These are phyloP conservation scores for Ligustrum vulgare DNA, from an alignment of 257 asterid genomes.

Conservation along the genomic window DNA sequence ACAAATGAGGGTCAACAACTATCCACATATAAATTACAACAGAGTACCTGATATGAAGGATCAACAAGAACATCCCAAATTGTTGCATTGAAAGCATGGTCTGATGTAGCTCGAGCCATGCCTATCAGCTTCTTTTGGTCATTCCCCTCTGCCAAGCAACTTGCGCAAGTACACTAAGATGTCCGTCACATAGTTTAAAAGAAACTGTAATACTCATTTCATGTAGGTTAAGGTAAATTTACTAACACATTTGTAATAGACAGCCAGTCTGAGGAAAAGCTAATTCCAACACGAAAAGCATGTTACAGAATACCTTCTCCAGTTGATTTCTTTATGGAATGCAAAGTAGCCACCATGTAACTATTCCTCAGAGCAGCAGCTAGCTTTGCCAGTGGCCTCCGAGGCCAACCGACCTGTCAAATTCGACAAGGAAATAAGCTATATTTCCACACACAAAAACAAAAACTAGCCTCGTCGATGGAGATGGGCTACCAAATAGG, in stretches of 20 bases:
- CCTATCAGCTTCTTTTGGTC: constrained; percentile 85
- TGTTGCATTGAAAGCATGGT: constrained; percentile 98
- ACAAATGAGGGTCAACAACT: not conserved
- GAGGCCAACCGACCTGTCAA: constrained; percentile 97
- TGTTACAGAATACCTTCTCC: constrained; percentile 64
- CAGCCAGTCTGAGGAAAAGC: not conserved
- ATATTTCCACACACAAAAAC: not conserved
- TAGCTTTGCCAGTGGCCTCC: constrained; percentile 85
- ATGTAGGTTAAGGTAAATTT: constrained; percentile 5
- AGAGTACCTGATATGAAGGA: constrained; percentile 87
- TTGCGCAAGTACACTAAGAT: constrained; percentile 84
- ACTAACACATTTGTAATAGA: constrained; percentile 1
- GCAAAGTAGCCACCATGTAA: constrained; percentile 90
- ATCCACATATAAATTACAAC: not conserved
- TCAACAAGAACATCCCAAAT: constrained; percentile 99
- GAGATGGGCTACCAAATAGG: not conserved
- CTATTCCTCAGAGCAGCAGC: constrained; percentile 94
- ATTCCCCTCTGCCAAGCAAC: constrained; percentile 87
- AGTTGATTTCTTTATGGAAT: constrained; percentile 55
- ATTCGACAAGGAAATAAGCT: constrained; percentile 13
- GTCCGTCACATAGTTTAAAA: constrained; percentile 60
- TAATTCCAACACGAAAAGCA: constrained; percentile 24
- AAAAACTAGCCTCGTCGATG: not conserved
- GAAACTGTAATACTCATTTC: constrained; percentile 20
- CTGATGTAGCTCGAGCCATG: constrained; percentile 99